These are phyloP conservation scores for Flaveria sonorensis DNA, from an alignment of 129 eudicot genomes.

Conservation along the genomic window DNA sequence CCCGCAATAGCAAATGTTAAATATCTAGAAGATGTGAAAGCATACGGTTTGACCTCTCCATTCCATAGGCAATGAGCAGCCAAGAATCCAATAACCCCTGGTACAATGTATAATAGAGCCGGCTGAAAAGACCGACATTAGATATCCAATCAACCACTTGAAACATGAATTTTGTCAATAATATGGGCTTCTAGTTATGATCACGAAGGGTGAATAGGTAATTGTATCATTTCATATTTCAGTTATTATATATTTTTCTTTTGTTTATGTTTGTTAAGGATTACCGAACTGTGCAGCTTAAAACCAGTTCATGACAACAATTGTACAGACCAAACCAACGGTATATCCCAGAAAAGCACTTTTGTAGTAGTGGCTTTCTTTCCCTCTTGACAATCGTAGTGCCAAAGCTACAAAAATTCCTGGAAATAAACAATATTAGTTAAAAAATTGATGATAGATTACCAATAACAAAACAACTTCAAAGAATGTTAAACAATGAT, in stretches of 20 bases:
- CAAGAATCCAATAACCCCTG: conserved; percentile 84
- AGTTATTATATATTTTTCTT: neutral
- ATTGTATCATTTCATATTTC: neutral
- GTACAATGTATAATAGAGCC: conserved; percentile 86
- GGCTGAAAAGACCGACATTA: conserved; percentile 57
- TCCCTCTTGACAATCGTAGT: conserved; percentile 81
- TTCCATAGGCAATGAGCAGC: conserved; percentile 89
- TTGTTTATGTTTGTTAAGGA: too few relatives aligned
- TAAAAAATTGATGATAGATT: neutral
- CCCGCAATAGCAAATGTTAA: neutral
- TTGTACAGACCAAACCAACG: conserved; percentile 68
- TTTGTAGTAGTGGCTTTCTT: conserved; percentile 74
- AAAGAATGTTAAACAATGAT: neutral
- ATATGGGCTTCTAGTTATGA: neutral
- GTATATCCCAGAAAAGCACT: conserved; percentile 85
- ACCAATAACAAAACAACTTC: conserved; percentile 5
- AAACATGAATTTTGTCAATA: neutral
- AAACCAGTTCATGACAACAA: conserved; percentile 96
- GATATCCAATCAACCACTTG: conserved; percentile 6
- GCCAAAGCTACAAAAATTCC: conserved; percentile 98
- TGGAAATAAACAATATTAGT: conserved; percentile 22
- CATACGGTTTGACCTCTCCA: conserved; percentile 83
- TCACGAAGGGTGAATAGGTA: neutral
- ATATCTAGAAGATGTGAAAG: neutral
- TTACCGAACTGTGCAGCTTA: conserved; percentile 94